These are phyloP conservation scores for Lachnum nothofagi DNA, from an alignment of 2,329 filamentous ascomycete species.

Conservation along the genomic window DNA sequence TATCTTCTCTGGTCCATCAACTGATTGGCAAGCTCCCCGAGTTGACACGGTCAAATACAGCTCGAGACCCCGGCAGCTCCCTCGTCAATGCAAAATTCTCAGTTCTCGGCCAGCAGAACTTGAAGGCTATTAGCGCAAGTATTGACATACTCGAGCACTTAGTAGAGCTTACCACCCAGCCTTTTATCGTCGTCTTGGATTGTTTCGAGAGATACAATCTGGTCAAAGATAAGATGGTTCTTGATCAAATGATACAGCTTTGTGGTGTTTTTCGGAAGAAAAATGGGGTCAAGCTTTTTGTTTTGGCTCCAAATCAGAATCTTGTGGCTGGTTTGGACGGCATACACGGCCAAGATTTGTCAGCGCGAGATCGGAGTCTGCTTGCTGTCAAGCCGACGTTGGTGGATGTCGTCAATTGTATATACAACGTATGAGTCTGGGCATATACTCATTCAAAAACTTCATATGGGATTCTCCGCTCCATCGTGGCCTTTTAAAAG, in stretches of 20 bases:
- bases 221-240: background rate
- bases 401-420: background rate
- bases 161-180: background rate
- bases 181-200: background rate
- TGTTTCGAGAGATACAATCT: background rate
- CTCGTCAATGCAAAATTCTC: background rate
- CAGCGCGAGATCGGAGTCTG: background rate
- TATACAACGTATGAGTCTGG: no score
- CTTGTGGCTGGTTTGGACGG: background rate
- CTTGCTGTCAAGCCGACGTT: background rate
- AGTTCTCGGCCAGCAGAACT: background rate
- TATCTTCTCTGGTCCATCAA: background rate
- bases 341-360: background rate
- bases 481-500: no score
- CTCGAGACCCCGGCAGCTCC: background rate
- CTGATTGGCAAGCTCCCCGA: background rate
- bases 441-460: no score
- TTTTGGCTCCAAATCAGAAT: background rate
- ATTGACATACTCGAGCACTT: background rate
- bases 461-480: no score
- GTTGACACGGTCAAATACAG: background rate
- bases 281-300: background rate
- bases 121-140: background rate
- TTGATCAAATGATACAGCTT: background rate
- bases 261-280: background rate